phyloP scores from a whole-genome alignment of 1,139 yeast species.

The Suhomyces wounanorum region DNA sequence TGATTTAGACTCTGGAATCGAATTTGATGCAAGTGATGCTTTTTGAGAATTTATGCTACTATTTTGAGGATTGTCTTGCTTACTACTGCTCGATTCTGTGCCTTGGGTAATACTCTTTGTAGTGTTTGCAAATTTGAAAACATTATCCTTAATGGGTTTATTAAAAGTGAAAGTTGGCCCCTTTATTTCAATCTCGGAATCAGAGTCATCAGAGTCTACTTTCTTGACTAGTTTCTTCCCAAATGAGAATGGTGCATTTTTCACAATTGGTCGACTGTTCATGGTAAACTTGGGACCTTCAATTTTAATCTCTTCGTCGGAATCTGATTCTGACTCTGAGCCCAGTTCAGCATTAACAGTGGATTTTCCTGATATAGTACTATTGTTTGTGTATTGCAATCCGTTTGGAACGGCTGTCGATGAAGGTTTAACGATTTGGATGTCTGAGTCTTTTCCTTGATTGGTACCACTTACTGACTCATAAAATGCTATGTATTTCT shows the following conservation, averaged over 20 bases:
- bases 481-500: conserved; percentile 62
- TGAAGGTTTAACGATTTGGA: not conserved
- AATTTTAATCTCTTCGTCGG: conserved; percentile 45
- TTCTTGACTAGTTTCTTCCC: conserved; percentile 46
- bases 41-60: not conserved
- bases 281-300: conserved; percentile 71
- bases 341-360: conserved; percentile 9
- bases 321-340: conserved; percentile 32
- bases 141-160: conserved; percentile 48
- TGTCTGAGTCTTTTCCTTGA: not conserved
- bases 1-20: not conserved
- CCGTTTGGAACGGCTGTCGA: not conserved
- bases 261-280: conserved; percentile 52
- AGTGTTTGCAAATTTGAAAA: conserved; percentile 43
- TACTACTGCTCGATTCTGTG: not conserved
- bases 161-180: conserved; percentile 66
- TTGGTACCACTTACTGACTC: conserved; percentile 18
- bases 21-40: not conserved
- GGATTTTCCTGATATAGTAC: not conserved
- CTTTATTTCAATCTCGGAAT: conserved; percentile 58
- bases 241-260: conserved; percentile 60
- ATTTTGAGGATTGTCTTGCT: not conserved
- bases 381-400: not conserved
- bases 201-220: conserved; percentile 49
- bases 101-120: not conserved